Percentiles rank a stretch among this genome's conserved stretches.
phyloP scores from a whole-genome alignment of 2,329 filamentous ascomycete genomes.

The Nectriaceae sp. region DNA sequence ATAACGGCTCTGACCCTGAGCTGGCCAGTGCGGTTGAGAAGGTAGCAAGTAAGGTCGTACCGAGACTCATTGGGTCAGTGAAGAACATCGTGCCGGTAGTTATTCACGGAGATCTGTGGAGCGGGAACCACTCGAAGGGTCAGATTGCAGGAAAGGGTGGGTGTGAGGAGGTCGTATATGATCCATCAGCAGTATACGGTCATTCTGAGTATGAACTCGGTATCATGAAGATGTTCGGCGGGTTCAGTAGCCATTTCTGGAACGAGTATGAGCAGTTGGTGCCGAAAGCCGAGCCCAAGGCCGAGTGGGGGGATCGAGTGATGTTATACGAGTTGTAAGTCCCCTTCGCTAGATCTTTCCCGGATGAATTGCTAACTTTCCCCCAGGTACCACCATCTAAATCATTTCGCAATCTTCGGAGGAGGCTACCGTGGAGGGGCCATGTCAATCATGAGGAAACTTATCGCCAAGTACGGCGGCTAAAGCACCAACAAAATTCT shows the following conservation, averaged over 20 bases:
- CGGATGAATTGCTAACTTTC: neutral
- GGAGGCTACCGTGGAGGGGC: constrained; percentile 76
- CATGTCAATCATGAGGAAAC: constrained; percentile 74
- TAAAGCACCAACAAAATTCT: constrained; percentile 9
- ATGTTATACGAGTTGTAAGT: constrained; percentile 80
- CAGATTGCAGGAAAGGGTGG: constrained; percentile 57
- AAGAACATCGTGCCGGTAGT: constrained; percentile 72
- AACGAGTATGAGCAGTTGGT: constrained; percentile 75
- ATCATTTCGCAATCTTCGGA: constrained; percentile 85
- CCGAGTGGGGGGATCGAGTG: constrained; percentile 84
- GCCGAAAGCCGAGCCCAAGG: constrained; percentile 76
- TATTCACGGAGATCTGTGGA: constrained; percentile 93
- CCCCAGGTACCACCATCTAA: constrained; percentile 80
- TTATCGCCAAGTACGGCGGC: constrained; percentile 72
- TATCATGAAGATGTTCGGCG: constrained; percentile 97
- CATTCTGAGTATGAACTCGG: constrained; percentile 90
- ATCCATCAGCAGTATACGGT: constrained; percentile 79
- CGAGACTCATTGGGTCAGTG: constrained; percentile 71
- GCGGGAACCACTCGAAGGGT: constrained; percentile 75
- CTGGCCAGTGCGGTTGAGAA: constrained; percentile 65
- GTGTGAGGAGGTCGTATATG: constrained; percentile 77
- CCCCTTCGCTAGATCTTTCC: too few species aligned
- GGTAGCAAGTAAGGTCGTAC: constrained; percentile 67
- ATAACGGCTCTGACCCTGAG: constrained; percentile 65
- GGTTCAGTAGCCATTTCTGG: constrained; percentile 73